Evolutionary conservation across 441 rosid genomes (phyloP), one percentile per base, ranked within the genome.

Genomic region (Monsonia emarginata): DNA sequence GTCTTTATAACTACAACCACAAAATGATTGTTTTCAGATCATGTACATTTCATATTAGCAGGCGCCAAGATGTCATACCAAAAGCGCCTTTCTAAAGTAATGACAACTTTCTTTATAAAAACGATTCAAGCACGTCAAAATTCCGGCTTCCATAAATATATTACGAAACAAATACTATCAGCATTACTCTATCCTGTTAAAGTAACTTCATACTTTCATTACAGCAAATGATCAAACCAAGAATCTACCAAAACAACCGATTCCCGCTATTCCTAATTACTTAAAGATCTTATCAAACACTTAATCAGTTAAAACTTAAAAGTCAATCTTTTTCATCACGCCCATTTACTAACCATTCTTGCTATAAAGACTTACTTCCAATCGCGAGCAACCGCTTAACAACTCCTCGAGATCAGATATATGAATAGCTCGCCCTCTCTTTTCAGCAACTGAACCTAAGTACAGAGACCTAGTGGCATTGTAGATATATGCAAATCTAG

Each of bases 401-500:
- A 90, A 82, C 74, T 83, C 91, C 83, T 90, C 92, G 70, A 90
- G 82, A 67, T 87, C 97, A 72, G 81, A 78, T 30, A 81, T 77
- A 76, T 71, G 87, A 81, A 88, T 74, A 18, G 85, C 79, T 16
- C 86, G 81, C 61, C 92, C 90, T 72, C 90, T 76, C 76, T 87
- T 88, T 67, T 90, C 97, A 11, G 89, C 91, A 48, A 87, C 89
- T 1, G 96, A 87, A 61, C 92, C 96, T 83, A 93, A 78, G 83
- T 79, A 84, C 54, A 92, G 83, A 42, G 77, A 79, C 84, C 95
- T 92, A 76, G 73, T 75, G 8, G 64, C 69, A 76, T 72, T 50
- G 65, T 25, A n/a, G 11, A 66, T 65, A 73, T 65, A 73, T 16
- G 48, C 36, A 66, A 72, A 77, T 61, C 69, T 46, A 61, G 61